Base-by-base conservation (phyloP, 345 rosid species). In the Xanthoceras sorbifolium region DNA sequence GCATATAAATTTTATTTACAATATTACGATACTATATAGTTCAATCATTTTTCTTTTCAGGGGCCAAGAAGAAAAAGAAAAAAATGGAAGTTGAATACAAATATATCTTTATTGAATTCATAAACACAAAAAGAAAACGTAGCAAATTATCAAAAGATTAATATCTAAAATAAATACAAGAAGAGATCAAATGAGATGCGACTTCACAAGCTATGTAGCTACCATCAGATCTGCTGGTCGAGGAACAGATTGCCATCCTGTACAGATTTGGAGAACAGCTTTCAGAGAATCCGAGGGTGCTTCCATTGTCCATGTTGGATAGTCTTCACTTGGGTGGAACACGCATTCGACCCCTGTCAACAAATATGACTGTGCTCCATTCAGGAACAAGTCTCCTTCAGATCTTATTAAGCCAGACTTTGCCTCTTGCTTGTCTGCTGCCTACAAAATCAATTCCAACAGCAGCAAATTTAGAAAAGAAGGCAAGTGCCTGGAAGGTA, bases 211-310 rank as follows among this genome's bases (percentile, higher is more conserved):
- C 75, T 80, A 76, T 17, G 52, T 64, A 78, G 50, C 65, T 28
- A 76, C 63, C 64, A 74, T 79, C 66, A 57, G 71, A 34, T 86
- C 86, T 67, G 75, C 70, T 72, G 85, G 89, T 71, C 78, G 67
- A 72, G 93, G 70, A 79, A 85, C 34, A 32, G 93, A 78, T 82
- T 89, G 93, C 92, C 93, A 89, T 77, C 93, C 96, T 0, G 89
- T 76, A 79, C 90, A 88, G 60, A 88, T 84, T 74, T 78, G 81
- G 69, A 91, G 77, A 59, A 89, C 71, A 6, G 75, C 85, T 77
- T 87, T 91, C 71, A 91, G 74, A 79, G 90, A 84, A 76, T 88
- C 88, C 6, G 91, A 78, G 59, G 90, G 80, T 26, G 84, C 81
- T 76, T 91, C 93, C 32, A 84, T 72, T 5, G 93, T 87, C 89